Conservation (phyloP, 2,329 filamentous ascomycete genomes). For the Penicillium sp. region DNA sequence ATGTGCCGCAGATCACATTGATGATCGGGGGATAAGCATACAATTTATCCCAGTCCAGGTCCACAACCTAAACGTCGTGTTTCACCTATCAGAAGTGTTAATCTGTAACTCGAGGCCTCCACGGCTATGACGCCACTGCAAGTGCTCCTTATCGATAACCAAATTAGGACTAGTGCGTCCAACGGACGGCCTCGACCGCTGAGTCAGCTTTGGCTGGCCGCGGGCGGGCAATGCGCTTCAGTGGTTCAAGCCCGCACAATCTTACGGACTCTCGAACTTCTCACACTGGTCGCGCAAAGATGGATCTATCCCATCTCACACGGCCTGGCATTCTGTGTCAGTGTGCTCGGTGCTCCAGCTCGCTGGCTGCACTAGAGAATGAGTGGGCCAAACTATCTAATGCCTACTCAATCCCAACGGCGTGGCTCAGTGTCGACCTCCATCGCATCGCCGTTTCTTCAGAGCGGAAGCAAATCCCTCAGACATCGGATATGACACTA, state of each 20-base stretch:
- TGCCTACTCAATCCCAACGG: conserved; percentile 36
- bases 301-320: conserved; percentile 38
- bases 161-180: conserved; percentile 18
- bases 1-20: background rate
- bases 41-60: background rate
- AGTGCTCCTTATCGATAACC: conserved; percentile 21
- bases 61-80: background rate
- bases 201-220: conserved; percentile 27
- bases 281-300: conserved; percentile 17
- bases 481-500: conserved; percentile 35
- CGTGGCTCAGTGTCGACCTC: conserved; percentile 40
- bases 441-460: conserved; percentile 38
- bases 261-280: conserved; percentile 7
- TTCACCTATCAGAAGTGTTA: background rate
- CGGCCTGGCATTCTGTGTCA: conserved; percentile 40
- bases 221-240: background rate
- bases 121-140: background rate
- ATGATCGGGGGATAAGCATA: background rate
- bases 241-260: conserved; percentile 21
- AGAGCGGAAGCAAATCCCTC: conserved; percentile 38
- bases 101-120: background rate
- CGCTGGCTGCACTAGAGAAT: conserved; percentile 41
- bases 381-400: conserved; percentile 42
- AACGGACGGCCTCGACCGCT: conserved; percentile 21
- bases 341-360: conserved; percentile 41